Conservation (phyloP, 495 filamentous ascomycete genomes). For the Lasiosphaeria miniovina region DNA sequence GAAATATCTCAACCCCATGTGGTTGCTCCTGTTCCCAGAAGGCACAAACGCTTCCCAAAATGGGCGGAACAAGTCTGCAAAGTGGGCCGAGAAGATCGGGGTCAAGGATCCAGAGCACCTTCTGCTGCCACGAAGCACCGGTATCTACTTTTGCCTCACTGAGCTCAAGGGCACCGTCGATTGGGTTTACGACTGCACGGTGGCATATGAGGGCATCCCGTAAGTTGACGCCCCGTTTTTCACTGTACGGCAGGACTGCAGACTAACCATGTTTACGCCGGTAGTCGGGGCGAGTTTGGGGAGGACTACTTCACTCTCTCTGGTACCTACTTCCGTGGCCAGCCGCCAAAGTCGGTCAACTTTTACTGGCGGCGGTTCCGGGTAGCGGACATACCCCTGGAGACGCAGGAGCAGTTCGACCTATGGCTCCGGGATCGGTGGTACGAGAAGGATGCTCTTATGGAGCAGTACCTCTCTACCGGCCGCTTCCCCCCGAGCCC, state of each 20-base stretch:
- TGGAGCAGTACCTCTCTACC: conserved; percentile 66
- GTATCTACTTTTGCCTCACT: conserved; percentile 69
- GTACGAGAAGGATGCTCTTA: conserved; percentile 74
- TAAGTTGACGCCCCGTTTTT: conserved; percentile 38
- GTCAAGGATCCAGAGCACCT: conserved; percentile 64
- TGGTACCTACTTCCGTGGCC: conserved; percentile 70
- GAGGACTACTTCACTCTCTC: conserved; percentile 73
- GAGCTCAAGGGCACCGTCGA: conserved; percentile 69
- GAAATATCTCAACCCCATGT: conserved; percentile 69
- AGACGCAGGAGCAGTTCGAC: conserved; percentile 61
- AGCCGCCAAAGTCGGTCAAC: conserved; percentile 78
- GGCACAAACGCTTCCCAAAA: conserved; percentile 75
- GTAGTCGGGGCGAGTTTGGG: conserved; percentile 65
- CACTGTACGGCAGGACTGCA: not conserved
- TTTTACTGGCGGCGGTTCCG: conserved; percentile 79
- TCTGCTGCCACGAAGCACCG: conserved; percentile 73
- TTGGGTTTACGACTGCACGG: conserved; percentile 81
- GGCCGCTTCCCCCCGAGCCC: conserved; percentile 61
- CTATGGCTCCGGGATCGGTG: conserved; percentile 72
- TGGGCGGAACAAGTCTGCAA: conserved; percentile 57
- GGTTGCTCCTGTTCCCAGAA: conserved; percentile 81
- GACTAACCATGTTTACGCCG: conserved; percentile 13
- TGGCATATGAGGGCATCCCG: conserved; percentile 80
- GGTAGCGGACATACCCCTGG: conserved; percentile 62
- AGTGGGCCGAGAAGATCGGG: conserved; percentile 67